Evolutionary conservation across 257 asterid species (phyloP).

Genomic region (Solanum habrochaites): DNA sequence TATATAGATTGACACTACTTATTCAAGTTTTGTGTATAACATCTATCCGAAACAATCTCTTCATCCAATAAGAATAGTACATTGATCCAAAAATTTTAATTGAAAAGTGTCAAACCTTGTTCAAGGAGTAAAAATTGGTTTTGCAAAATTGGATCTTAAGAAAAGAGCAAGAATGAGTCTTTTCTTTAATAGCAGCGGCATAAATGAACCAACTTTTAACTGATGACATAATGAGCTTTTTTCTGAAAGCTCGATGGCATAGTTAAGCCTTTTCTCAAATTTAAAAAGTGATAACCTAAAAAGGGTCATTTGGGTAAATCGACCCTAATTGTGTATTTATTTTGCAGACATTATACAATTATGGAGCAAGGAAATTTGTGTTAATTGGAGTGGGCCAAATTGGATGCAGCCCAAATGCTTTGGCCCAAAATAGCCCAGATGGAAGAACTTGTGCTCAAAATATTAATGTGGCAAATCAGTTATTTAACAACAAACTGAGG

Average conservation of each 20-base stretch:
- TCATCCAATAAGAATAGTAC: no score
- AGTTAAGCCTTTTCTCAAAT: no score
- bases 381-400: constrained; percentile 69
- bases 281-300: background rate
- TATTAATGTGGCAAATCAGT: constrained; percentile 58
- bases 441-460: constrained; percentile 60
- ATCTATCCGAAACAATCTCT: no score
- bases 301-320: background rate
- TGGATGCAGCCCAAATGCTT: constrained; percentile 90
- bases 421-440: constrained; percentile 87
- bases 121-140: no score
- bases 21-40: background rate
- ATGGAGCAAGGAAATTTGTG: constrained; percentile 71
- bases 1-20: background rate
- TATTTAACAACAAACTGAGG: constrained; percentile 53
- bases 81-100: no score
- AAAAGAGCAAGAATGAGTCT: no score
- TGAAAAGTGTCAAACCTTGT: no score
- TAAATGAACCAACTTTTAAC: no score
- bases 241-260: no score
- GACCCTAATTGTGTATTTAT: background rate
- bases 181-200: no score
- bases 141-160: no score
- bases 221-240: no score
- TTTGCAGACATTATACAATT: constrained; percentile 35